These are phyloP conservation scores for Zygosaccharomyces kombuchaensis DNA, from an alignment of 805 yeast species.

Conservation along the genomic window DNA sequence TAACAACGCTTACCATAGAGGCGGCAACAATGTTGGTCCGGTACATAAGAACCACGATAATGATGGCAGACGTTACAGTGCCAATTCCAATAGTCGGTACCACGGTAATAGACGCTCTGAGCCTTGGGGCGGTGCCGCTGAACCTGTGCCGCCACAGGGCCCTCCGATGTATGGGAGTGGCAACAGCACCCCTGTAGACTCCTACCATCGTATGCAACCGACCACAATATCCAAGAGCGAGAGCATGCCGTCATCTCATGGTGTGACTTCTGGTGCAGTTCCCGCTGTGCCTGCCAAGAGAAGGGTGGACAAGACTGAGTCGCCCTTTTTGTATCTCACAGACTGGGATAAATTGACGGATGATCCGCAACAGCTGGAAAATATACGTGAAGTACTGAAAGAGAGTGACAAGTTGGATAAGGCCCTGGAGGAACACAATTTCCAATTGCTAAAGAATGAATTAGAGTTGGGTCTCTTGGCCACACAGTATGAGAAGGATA, in stretches of 20 bases:
- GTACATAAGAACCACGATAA: constrained; percentile 6
- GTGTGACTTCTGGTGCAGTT: not conserved
- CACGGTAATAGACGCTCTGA: constrained; percentile 1
- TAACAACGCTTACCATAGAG: constrained; percentile 6
- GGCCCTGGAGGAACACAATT: constrained; percentile 21
- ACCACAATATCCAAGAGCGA: not conserved
- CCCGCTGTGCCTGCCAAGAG: constrained; percentile 4
- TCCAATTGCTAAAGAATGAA: constrained; percentile 21
- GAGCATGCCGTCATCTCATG: not conserved
- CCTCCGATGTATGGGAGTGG: constrained; percentile 8
- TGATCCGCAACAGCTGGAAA: constrained; percentile 12
- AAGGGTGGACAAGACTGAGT: constrained; percentile 15
- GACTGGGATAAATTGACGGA: constrained; percentile 17
- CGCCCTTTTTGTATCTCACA: constrained; percentile 24
- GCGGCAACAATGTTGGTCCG: constrained; percentile 1
- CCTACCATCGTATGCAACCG: constrained; percentile 1
- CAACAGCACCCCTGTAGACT: constrained; percentile 10
- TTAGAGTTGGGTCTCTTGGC: constrained; percentile 29
- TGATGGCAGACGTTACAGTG: constrained; percentile 7
- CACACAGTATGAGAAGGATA: constrained; percentile 31
- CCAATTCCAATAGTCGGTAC: constrained; percentile 6
- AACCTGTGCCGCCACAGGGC: constrained; percentile 3
- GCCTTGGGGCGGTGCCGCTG: constrained; percentile 3
- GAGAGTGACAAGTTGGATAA: constrained; percentile 26
- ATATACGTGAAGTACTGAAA: constrained; percentile 16